Conservation (phyloP, 2,329 filamentous ascomycete genomes). For the Herpomyces periplanetae region DNA sequence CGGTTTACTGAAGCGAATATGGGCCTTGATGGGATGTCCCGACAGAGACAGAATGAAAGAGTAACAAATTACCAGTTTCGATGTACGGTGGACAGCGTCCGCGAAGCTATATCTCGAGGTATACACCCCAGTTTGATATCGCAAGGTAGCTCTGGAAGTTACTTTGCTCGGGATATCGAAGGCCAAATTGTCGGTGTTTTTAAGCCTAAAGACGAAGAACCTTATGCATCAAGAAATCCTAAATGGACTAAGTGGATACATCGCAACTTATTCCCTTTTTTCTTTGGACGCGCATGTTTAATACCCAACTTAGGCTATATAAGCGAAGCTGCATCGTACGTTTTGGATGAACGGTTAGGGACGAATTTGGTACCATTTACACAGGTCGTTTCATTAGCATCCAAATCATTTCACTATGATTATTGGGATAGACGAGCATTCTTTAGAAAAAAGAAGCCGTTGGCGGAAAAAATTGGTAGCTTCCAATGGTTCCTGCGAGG, state of each 20-base stretch:
- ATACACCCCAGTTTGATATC: slow-evolving; percentile 83
- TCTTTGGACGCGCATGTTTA: slow-evolving; percentile 68
- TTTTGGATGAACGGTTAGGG: slow-evolving; percentile 53
- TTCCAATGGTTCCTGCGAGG: slow-evolving; percentile 93
- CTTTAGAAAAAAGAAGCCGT: slow-evolving; percentile 44
- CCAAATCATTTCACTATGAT: slow-evolving; percentile 89
- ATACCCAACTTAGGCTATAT: slow-evolving; percentile 95
- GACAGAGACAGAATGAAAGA: slow-evolving; percentile 16
- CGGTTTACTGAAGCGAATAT: slow-evolving; percentile 37
- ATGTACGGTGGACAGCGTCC: slow-evolving; percentile 54
- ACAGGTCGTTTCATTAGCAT: slow-evolving; percentile 67
- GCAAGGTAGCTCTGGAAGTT: slow-evolving; percentile 85
- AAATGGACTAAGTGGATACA: slow-evolving; percentile 99
- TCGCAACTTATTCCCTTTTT: slow-evolving; percentile 81
- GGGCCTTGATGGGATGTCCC: slow-evolving; percentile 14
- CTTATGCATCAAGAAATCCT: slow-evolving; percentile 76
- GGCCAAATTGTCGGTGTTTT: slow-evolving; percentile 92
- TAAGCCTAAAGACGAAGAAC: slow-evolving; percentile 95
- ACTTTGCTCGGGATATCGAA: slow-evolving; percentile 65
- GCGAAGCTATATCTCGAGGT: slow-evolving; percentile 50
- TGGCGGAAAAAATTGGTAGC: slow-evolving; percentile 67
- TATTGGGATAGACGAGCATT: slow-evolving; percentile 77
- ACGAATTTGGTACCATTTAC: slow-evolving; percentile 87
- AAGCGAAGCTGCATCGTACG: slow-evolving; percentile 83
- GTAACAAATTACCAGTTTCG: slow-evolving; percentile 55